Conservation (phyloP, 2,329 filamentous ascomycete genomes). For the Colletotrichum chlorophyti region DNA sequence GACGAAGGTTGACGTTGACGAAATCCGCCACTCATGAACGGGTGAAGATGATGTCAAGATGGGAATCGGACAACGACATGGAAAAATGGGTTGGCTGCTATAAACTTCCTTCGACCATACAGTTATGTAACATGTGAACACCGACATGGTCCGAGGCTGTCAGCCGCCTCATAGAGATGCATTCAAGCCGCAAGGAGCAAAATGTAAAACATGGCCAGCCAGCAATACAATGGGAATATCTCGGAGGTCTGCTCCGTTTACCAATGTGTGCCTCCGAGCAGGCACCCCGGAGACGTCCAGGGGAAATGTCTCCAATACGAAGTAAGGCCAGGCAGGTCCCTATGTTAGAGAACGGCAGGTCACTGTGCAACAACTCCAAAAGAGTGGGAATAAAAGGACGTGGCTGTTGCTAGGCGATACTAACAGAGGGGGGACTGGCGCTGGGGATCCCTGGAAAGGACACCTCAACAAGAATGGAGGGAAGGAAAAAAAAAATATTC, state of each 20-base stretch:
- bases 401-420: not conserved
- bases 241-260: constrained; percentile 20
- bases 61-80: not conserved
- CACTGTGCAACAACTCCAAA: not conserved
- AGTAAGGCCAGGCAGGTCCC: too few species aligned
- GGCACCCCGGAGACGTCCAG: too few species aligned
- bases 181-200: too few species aligned
- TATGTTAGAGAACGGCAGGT: not conserved
- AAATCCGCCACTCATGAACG: constrained; percentile 10
- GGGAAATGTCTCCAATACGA: too few species aligned
- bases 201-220: too few species aligned
- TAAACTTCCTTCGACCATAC: too few species aligned
- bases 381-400: not conserved
- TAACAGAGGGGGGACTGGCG: not conserved
- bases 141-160: constrained; percentile 2
- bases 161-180: too few species aligned
- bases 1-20: not conserved
- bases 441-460: not conserved
- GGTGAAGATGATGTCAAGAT: not conserved
- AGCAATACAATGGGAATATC: constrained; percentile 10
- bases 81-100: not conserved
- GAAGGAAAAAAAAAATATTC: constrained; percentile 10
- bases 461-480: constrained; percentile 8
- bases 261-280: constrained; percentile 5
- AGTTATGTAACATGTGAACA: not conserved